Conservation (phyloP, 768 basidiomycete species). For the Vararia minispora region DNA sequence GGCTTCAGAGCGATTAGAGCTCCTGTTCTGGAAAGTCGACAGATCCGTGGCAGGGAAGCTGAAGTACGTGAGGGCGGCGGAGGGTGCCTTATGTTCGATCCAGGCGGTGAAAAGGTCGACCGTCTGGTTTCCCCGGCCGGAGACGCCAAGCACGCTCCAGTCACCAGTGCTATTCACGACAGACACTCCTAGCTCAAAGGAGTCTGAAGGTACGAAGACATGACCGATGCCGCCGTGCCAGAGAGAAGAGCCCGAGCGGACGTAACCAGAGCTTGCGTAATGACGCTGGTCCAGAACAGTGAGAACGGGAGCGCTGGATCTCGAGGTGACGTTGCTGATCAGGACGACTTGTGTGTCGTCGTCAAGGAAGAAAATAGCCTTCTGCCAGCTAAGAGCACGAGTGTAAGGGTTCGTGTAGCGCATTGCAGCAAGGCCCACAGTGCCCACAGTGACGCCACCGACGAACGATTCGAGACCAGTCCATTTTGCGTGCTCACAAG, state of each 20-base stretch:
- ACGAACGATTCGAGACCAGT: slow-evolving; percentile 47
- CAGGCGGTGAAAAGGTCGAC: slow-evolving; percentile 58
- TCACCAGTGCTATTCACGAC: slow-evolving; percentile 40
- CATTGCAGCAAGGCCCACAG: slow-evolving; percentile 49
- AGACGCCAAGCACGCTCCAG: slow-evolving; percentile 48
- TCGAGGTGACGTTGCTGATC: slow-evolving; percentile 39
- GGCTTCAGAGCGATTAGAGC: neutral
- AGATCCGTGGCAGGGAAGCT: slow-evolving; percentile 40
- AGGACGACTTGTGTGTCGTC: slow-evolving; percentile 54
- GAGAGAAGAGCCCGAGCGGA: slow-evolving; percentile 32
- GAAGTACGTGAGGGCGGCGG: slow-evolving; percentile 33
- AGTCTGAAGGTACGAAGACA: slow-evolving; percentile 26
- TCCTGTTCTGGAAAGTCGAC: slow-evolving; percentile 29
- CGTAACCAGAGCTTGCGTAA: slow-evolving; percentile 29
- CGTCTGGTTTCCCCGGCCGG: slow-evolving; percentile 34
- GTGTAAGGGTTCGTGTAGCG: slow-evolving; percentile 57
- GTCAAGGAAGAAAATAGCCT: slow-evolving; percentile 64
- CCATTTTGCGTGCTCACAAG: slow-evolving; percentile 31
- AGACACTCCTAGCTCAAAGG: slow-evolving; percentile 25
- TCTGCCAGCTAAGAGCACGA: slow-evolving; percentile 44
- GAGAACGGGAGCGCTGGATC: slow-evolving; percentile 34
- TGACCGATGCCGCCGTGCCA: slow-evolving; percentile 68
- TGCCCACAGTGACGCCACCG: slow-evolving; percentile 52
- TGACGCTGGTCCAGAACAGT: slow-evolving; percentile 61
- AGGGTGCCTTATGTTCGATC: slow-evolving; percentile 30